Conservation (phyloP, 202 grass and related monocot species). For the Dendrocalamus latiflorus region DNA sequence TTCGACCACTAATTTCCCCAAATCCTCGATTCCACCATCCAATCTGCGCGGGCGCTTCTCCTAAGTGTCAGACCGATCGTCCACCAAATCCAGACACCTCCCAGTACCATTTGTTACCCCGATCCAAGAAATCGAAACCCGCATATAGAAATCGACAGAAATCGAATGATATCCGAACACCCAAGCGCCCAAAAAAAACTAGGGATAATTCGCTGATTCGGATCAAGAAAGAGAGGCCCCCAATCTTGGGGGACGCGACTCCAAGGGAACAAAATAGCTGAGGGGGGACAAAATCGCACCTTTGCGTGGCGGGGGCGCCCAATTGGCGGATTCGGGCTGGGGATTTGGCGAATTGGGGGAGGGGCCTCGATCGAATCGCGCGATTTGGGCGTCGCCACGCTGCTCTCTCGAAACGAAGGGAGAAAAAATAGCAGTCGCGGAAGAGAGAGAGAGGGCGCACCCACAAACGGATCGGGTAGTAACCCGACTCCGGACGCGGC, state of each 20-base stretch:
- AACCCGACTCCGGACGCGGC: neutral
- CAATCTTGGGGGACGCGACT: too few species aligned
- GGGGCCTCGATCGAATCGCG: constrained; percentile 23
- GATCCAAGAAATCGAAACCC: neutral
- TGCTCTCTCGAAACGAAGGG: constrained; percentile 1
- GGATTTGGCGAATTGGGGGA: neutral
- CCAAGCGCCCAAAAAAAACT: neutral
- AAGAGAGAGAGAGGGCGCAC: neutral
- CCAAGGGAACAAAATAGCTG: too few species aligned
- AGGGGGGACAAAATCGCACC: too few species aligned
- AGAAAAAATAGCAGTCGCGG: constrained; percentile 11
- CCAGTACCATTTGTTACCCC: neutral
- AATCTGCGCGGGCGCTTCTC: neutral
- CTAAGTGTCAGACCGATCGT: neutral
- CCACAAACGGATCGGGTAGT: constrained; percentile 19
- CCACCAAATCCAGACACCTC: neutral
- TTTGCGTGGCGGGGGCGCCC: too few species aligned
- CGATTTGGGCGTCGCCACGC: constrained; percentile 32
- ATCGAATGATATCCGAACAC: neutral
- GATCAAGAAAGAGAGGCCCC: constrained; percentile 13
- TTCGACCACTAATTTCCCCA: neutral
- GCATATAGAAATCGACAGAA: neutral
- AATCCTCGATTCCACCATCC: neutral
- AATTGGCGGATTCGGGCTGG: neutral
- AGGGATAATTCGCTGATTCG: neutral